A percentile compares a stretch with the other conserved stretches of the same genome.
Evolutionary conservation across 148 eudicot species (phyloP).

Genomic region (Vaccinium myrtillus): DNA sequence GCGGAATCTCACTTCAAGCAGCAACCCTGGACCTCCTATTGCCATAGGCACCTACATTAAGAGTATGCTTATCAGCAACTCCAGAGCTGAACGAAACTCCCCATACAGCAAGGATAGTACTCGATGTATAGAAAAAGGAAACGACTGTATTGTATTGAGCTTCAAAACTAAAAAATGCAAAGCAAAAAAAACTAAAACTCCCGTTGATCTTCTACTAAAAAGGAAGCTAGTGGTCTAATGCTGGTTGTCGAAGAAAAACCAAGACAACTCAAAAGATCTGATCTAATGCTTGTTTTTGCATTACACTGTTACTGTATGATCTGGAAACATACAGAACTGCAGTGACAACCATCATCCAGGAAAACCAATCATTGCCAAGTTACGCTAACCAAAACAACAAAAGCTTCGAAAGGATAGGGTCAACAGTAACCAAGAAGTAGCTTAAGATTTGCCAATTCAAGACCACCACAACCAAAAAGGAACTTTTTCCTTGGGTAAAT

Average conservation of each 20-base stretch:
- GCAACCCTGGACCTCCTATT: conserved; percentile 88
- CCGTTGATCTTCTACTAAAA: not conserved
- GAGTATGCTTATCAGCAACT: not conserved
- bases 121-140: not conserved
- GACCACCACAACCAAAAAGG: not conserved
- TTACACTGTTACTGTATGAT: not conserved
- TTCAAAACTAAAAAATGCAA: not conserved
- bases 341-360: not conserved
- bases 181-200: not conserved
- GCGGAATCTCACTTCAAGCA: conserved; percentile 76
- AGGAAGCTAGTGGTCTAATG: not conserved
- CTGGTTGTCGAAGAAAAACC: not conserved
- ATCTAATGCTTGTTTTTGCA: not conserved
- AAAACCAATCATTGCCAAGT: not conserved
- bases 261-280: not conserved
- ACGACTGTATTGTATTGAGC: not conserved
- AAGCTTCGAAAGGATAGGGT: not conserved
- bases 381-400: not conserved
- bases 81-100: not conserved
- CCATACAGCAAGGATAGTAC: not conserved
- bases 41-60: conserved; percentile 74
- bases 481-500: no score
- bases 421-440: not conserved
- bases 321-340: not conserved
- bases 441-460: not conserved